Percentiles rank a stretch among this genome's conserved stretches.
Evolutionary conservation across 2,329 filamentous ascomycete genomes (phyloP).

Genomic region (Amylocarpus encephaloides): DNA sequence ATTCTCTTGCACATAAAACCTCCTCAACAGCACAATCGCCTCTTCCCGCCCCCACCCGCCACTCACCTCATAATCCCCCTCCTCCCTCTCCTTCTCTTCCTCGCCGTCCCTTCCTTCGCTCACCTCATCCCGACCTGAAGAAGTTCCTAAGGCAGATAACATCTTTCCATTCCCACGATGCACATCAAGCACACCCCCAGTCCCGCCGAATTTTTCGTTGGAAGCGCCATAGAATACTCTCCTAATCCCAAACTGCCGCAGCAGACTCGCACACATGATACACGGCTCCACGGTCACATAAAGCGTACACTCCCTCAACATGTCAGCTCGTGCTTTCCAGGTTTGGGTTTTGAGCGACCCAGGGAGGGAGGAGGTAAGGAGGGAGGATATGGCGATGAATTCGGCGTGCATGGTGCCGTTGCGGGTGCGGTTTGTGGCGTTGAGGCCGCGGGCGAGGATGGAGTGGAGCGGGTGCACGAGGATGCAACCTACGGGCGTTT

Average conservation of each 20-base stretch:
- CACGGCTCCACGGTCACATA: conserved; percentile 98
- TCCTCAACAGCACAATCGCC: conserved; percentile 82
- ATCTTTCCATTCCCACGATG: conserved; percentile 41
- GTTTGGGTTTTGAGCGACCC: background rate
- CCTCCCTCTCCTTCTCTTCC: conserved; percentile 46
- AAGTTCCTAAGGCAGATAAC: too few relatives aligned
- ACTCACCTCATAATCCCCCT: conserved; percentile 73
- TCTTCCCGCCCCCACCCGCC: conserved; percentile 87
- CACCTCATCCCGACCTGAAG: too few relatives aligned
- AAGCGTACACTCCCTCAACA: conserved; percentile 67
- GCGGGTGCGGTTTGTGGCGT: conserved; percentile 87
- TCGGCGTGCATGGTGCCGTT: conserved; percentile 94
- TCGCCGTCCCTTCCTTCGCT: conserved; percentile 30
- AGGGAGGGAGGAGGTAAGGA: conserved; percentile 43
- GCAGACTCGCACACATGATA: conserved; percentile 94
- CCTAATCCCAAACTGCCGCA: conserved; percentile 81
- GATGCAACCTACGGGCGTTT: conserved; percentile 95
- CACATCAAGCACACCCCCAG: conserved; percentile 84
- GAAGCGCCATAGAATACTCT: conserved; percentile 91
- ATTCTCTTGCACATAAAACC: conserved; percentile 98
- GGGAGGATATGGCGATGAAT: conserved; percentile 74
- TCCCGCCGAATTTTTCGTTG: conserved; percentile 96
- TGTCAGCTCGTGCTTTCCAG: background rate
- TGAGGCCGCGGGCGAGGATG: conserved; percentile 87
- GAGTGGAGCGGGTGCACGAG: conserved; percentile 64